A percentile compares a stretch with the other conserved stretches of the same genome.
phyloP scores from a whole-genome alignment of 2,329 filamentous ascomycete genomes.

The Aschersonia sp. region DNA sequence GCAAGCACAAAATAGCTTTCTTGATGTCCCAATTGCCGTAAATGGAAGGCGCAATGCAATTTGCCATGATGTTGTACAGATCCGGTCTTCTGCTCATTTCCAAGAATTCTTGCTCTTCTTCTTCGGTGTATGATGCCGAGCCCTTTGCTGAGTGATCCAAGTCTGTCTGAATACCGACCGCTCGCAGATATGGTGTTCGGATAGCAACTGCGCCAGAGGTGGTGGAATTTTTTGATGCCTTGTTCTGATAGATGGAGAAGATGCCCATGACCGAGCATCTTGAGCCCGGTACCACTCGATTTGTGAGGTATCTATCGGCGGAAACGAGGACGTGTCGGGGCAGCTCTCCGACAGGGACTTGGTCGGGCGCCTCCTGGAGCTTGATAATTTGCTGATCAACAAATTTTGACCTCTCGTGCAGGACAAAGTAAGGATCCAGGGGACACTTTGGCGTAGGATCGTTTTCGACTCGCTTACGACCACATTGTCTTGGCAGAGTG shows the following conservation, averaged over 20 bases:
- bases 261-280: slow-evolving; percentile 93
- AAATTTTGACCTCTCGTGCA: slow-evolving; percentile 87
- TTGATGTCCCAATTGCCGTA: slow-evolving; percentile 96
- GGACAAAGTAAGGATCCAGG: slow-evolving; percentile 87
- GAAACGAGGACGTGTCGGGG: slow-evolving; percentile 91
- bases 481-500: slow-evolving; percentile 69
- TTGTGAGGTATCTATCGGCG: slow-evolving; percentile 91
- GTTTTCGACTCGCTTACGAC: slow-evolving; percentile 44
- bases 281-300: slow-evolving; percentile 87
- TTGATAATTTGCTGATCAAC: slow-evolving; percentile 98
- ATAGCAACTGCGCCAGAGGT: slow-evolving; percentile 79
- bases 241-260: slow-evolving; percentile 95
- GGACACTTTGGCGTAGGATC: slow-evolving; percentile 67
- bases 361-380: slow-evolving; percentile 91
- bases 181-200: slow-evolving; percentile 83
- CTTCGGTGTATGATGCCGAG: slow-evolving; percentile 71
- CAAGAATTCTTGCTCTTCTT: slow-evolving; percentile 91
- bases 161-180: slow-evolving; percentile 84
- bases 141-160: slow-evolving; percentile 82
- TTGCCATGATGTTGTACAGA: slow-evolving; percentile 80
- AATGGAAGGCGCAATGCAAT: slow-evolving; percentile 92
- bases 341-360: slow-evolving; percentile 92
- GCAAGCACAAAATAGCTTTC: slow-evolving; percentile 85
- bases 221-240: slow-evolving; percentile 63
- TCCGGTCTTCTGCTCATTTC: slow-evolving; percentile 85